Conservation (phyloP, 176 grass and related monocot genomes). For the Hordeum vulgare region DNA sequence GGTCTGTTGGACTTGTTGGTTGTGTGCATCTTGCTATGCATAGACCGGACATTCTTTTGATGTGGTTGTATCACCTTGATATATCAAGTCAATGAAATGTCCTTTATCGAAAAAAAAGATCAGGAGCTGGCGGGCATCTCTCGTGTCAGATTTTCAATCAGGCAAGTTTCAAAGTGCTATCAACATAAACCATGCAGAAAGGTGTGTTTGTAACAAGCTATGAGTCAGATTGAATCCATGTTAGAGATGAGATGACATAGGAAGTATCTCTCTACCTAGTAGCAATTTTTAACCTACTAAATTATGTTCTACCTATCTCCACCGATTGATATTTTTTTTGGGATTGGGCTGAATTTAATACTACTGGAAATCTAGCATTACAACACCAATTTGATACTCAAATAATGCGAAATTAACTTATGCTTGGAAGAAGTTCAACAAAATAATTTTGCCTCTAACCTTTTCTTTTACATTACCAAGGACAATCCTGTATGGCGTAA, state of each 20-base stretch:
- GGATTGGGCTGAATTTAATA: background rate
- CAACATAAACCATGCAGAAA: background rate
- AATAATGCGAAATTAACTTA: background rate
- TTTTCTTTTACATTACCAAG: conserved; percentile 88
- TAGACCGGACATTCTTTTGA: too few relatives aligned
- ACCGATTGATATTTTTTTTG: background rate
- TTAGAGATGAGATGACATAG: too few relatives aligned
- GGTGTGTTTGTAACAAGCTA: too few relatives aligned
- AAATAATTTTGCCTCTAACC: conserved; percentile 29
- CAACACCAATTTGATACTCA: background rate
- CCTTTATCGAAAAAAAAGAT: too few relatives aligned
- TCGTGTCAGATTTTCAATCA: background rate
- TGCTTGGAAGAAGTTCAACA: background rate
- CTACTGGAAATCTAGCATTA: background rate
- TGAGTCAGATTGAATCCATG: too few relatives aligned
- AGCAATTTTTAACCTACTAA: too few relatives aligned
- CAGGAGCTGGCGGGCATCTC: background rate
- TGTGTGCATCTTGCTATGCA: too few relatives aligned
- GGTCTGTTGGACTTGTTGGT: too few relatives aligned
- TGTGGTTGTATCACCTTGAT: too few relatives aligned
- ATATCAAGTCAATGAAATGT: too few relatives aligned
- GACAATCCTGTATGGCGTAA: conserved; percentile 88
- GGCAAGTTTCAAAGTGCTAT: background rate
- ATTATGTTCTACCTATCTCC: too few relatives aligned
- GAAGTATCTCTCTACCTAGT: too few relatives aligned